Base-by-base conservation (phyloP, 805 yeast species). In the Priceomyces fermenticarens region DNA sequence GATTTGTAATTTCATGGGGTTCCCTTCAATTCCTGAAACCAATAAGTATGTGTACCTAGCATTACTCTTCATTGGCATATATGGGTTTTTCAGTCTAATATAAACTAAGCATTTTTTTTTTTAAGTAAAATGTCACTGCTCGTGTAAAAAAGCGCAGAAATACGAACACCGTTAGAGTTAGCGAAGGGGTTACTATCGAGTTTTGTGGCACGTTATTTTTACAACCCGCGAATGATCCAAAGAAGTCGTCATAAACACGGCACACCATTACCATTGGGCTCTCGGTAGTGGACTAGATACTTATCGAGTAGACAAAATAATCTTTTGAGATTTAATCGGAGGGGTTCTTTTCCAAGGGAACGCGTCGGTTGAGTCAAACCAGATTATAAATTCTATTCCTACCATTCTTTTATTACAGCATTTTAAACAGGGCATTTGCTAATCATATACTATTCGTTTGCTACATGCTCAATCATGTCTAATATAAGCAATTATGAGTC, bases 1-100 rank as follows among this genome's bases (percentile, higher is more conserved):
- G 1, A 69, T 82, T 42, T 87, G 96, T 57, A 88, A 88, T 56
- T 60, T 72, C 39, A 67, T 82, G 62, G 90, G 93, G 0, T 73
- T 86, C 30, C 96, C 96, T 2, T 47, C 41, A 2, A 44, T 57
- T 12, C 52, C 49, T 5, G 57, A 46, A 4, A 10, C 39, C 2
- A 10, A 32, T 1, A 23, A 39, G 11, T 61, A 70, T 62, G 31
- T 51, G 1, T 77, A 77, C 47, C 67, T 66, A 51, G 32, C 32
- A 0, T 48, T 80, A 43, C 53, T 80, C 16, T 43, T 70, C 0
- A 41, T 54, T 0, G 88, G 88, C 0, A 42, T 65, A 2, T 55
- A 52, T 39, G 59, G 55, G 3, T 81, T 80, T 17, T 30, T 20
- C 33, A 15, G n/a, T 27, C 28, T 35, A 3, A 17, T 35, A 10